Conservation (phyloP, 2,329 filamentous ascomycete genomes). For the Fusarium burgessii region DNA sequence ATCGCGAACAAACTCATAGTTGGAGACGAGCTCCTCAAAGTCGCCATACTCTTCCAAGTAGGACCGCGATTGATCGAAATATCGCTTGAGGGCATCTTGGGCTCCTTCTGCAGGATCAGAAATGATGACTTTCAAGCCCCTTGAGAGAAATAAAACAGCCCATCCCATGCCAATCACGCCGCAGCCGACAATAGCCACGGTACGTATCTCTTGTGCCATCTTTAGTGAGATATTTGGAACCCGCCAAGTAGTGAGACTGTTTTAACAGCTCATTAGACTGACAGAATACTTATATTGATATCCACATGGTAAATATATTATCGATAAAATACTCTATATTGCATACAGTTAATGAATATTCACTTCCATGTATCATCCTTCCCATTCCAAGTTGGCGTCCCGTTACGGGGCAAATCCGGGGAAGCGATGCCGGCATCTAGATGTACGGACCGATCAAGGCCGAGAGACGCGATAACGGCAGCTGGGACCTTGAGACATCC, state of each 20-base stretch:
- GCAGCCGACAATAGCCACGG: neutral
- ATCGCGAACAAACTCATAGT: neutral
- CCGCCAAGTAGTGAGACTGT: too few relatives aligned
- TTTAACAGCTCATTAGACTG: rapidly evolving
- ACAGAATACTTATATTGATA: neutral
- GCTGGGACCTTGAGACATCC: neutral
- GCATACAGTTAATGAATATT: too few relatives aligned
- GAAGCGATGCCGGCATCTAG: neutral
- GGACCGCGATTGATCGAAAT: neutral
- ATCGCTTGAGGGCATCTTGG: neutral
- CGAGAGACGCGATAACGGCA: neutral
- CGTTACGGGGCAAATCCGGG: neutral
- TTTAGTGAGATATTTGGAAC: neutral
- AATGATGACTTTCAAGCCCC: neutral
- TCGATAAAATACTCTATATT: too few relatives aligned
- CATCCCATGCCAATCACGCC: slow-evolving; percentile 1
- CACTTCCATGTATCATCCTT: too few relatives aligned
- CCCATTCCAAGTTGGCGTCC: rapidly evolving
- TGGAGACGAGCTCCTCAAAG: neutral
- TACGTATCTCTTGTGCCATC: neutral
- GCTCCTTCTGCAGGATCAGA: neutral
- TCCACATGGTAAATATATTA: too few relatives aligned
- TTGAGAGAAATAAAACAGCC: neutral
- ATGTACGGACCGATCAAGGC: neutral
- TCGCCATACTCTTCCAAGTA: neutral